A percentile compares a stretch with the other conserved stretches of the same genome.
Conservation (phyloP, 2,329 filamentous ascomycete genomes). For the Hypoxylon sp. region DNA sequence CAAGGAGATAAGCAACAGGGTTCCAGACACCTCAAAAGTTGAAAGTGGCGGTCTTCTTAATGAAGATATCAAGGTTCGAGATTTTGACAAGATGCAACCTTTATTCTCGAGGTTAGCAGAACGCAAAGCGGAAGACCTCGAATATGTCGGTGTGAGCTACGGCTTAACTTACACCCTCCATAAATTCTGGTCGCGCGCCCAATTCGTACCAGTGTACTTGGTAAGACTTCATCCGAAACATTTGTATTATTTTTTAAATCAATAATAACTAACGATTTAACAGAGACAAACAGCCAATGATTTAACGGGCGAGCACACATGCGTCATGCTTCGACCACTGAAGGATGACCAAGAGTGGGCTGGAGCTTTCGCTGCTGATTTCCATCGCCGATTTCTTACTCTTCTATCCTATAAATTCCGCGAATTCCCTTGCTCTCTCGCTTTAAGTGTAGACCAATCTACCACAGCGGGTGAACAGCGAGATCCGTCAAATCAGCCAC, state of each 20-base stretch:
- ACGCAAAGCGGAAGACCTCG: constrained; percentile 82
- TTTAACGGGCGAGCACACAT: constrained; percentile 96
- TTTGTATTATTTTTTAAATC: not conserved
- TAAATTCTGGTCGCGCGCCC: constrained; percentile 95
- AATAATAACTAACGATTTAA: constrained; percentile 23
- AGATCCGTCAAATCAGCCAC: constrained; percentile 68
- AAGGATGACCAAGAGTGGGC: constrained; percentile 86
- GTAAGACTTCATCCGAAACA: constrained; percentile 24
- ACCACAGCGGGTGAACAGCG: constrained; percentile 80
- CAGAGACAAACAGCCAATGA: constrained; percentile 92
- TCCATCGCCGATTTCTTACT: constrained; percentile 92
- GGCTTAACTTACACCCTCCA: constrained; percentile 89
- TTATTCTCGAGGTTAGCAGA: constrained; percentile 91
- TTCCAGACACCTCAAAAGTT: constrained; percentile 83
- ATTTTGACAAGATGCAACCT: constrained; percentile 92
- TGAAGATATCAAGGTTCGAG: constrained; percentile 90
- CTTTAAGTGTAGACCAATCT: constrained; percentile 89
- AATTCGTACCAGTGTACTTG: constrained; percentile 91
- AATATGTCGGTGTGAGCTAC: constrained; percentile 96
- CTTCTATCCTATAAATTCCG: constrained; percentile 95
- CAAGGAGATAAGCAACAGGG: constrained; percentile 78
- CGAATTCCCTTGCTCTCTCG: constrained; percentile 81
- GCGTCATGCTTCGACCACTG: constrained; percentile 93
- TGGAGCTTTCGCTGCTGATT: constrained; percentile 90
- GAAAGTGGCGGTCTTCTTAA: constrained; percentile 81